Conservation (phyloP, 768 basidiomycete genomes). For the Tricholoma matsutake region DNA sequence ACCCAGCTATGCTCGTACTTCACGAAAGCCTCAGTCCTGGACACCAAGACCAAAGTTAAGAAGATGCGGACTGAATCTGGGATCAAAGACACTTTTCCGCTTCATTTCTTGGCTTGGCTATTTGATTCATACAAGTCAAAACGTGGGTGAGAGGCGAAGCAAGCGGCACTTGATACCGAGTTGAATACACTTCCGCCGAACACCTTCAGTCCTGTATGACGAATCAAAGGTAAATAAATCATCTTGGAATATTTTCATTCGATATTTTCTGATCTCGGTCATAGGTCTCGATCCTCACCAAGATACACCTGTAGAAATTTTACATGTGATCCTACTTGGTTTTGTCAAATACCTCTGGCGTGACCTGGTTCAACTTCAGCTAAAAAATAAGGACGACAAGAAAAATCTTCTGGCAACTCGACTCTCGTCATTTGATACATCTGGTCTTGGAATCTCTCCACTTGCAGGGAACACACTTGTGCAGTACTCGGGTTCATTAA, state of each 20-base stretch:
- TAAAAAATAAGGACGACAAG: slow-evolving; percentile 24
- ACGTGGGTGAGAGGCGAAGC: slow-evolving; percentile 8
- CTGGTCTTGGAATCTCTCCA: slow-evolving; percentile 29
- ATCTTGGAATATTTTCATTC: no score
- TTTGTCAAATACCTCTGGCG: slow-evolving; percentile 50
- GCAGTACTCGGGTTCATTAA: slow-evolving; percentile 30
- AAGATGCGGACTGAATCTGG: background rate
- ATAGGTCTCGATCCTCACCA: slow-evolving; percentile 33
- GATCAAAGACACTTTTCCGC: background rate
- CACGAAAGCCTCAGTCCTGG: background rate
- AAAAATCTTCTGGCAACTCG: slow-evolving; percentile 21
- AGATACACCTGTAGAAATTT: slow-evolving; percentile 44
- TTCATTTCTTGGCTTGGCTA: background rate
- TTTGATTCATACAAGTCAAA: background rate
- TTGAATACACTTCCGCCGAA: slow-evolving; percentile 14
- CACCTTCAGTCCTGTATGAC: slow-evolving; percentile 33
- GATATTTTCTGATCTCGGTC: no score
- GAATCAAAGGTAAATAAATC: slow-evolving; percentile 6
- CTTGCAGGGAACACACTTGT: slow-evolving; percentile 33
- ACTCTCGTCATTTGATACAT: slow-evolving; percentile 26
- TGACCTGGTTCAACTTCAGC: background rate
- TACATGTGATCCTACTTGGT: slow-evolving; percentile 42
- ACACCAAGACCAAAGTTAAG: background rate
- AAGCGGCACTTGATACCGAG: slow-evolving; percentile 6
- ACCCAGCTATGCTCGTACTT: background rate